phyloP scores from a whole-genome alignment of 2,329 filamentous ascomycete genomes.

The Sporothrix phasma region DNA sequence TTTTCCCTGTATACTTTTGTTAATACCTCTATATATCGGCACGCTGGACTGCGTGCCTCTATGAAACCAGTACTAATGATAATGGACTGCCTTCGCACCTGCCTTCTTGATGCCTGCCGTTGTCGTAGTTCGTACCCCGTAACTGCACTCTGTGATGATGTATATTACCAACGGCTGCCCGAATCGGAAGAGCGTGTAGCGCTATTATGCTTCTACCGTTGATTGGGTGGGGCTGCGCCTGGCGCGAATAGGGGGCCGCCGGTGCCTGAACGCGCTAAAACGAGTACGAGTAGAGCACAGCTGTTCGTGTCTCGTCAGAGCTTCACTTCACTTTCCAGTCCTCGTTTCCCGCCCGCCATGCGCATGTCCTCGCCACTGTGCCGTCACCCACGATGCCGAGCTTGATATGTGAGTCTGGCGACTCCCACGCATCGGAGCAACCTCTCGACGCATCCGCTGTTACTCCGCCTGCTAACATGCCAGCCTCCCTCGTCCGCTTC shows the following conservation, averaged over 20 bases:
- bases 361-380: not conserved
- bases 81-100: not conserved
- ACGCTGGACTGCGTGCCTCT: not conserved
- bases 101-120: not conserved
- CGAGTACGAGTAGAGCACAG: slow-evolving; percentile 3
- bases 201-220: slow-evolving; percentile 8
- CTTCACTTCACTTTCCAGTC: not conserved
- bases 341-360: not conserved
- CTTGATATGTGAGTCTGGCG: slow-evolving; percentile 38
- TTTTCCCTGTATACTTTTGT: not conserved
- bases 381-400: slow-evolving; percentile 37
- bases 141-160: not conserved
- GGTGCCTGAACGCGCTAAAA: slow-evolving; percentile 5
- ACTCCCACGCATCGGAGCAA: not conserved
- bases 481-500: slow-evolving; percentile 55
- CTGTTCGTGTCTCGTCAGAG: slow-evolving; percentile 9
- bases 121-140: too few relatives aligned
- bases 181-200: not conserved
- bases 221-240: not conserved
- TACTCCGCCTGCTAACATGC: not conserved
- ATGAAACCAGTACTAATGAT: not conserved
- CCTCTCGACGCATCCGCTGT: not conserved
- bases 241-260: slow-evolving; percentile 2
- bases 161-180: not conserved
- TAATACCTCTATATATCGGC: not conserved